phyloP scores from a whole-genome alignment of 768 basidiomycete genomes.

The Termitomyces sp. region DNA sequence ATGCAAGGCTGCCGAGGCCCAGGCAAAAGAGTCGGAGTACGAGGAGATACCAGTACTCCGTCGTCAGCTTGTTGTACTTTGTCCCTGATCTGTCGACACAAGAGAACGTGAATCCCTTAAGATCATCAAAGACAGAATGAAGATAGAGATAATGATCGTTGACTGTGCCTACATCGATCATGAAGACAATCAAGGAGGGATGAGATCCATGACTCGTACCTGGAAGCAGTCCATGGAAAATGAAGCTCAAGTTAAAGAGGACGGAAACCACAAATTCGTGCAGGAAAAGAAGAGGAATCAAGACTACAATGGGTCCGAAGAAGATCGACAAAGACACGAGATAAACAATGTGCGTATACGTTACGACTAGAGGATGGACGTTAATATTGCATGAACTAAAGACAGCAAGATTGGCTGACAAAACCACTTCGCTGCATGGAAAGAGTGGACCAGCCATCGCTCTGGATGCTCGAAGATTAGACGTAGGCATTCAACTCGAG shows the following conservation, averaged over 20 bases:
- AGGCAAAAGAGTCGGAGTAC: slow-evolving; percentile 26
- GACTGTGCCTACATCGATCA: slow-evolving; percentile 17
- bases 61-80: slow-evolving; percentile 34
- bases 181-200: background rate
- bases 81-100: slow-evolving; percentile 30
- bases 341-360: slow-evolving; percentile 29
- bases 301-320: slow-evolving; percentile 35
- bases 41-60: slow-evolving; percentile 27
- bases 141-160: slow-evolving; percentile 27
- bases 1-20: slow-evolving; percentile 22
- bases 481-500: slow-evolving; percentile 2
- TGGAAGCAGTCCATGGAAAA: slow-evolving; percentile 30
- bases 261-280: slow-evolving; percentile 29
- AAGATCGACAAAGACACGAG: slow-evolving; percentile 32
- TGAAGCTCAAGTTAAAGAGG: slow-evolving; percentile 27
- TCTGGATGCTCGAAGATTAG: slow-evolving; percentile 12
- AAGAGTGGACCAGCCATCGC: slow-evolving; percentile 15
- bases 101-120: slow-evolving; percentile 30
- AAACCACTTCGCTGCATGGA: slow-evolving; percentile 7
- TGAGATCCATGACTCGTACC: slow-evolving; percentile 15
- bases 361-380: slow-evolving; percentile 10
- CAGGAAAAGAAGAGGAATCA: slow-evolving; percentile 28
- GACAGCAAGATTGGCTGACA: slow-evolving; percentile 9
- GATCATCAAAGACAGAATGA: slow-evolving; percentile 27
- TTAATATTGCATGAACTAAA: background rate